These are phyloP conservation scores for Rhynchosporium agropyri DNA, from an alignment of 2,329 filamentous ascomycete species.

Conservation along the genomic window DNA sequence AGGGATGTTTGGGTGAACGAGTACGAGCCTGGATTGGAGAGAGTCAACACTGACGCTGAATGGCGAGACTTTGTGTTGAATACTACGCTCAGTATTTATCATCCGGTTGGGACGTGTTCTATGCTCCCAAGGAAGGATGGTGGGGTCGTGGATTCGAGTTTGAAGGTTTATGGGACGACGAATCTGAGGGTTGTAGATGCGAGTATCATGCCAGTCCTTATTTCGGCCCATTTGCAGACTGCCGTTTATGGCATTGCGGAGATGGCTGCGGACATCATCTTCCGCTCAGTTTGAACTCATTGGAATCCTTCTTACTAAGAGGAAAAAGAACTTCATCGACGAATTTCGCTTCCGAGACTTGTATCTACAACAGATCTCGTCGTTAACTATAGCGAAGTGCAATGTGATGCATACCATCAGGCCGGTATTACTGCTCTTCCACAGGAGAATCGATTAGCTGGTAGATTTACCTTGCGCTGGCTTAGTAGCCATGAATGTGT, in stretches of 20 bases:
- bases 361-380: no score
- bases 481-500: no score
- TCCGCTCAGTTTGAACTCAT: not conserved
- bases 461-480: no score
- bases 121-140: constrained; percentile 31
- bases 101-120: constrained; percentile 32
- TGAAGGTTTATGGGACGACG: constrained; percentile 31
- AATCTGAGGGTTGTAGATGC: constrained; percentile 34
- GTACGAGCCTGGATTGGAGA: constrained; percentile 34
- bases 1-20: constrained; percentile 29
- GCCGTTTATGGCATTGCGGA: constrained; percentile 35
- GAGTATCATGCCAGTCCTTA: constrained; percentile 33
- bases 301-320: no score
- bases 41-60: constrained; percentile 24
- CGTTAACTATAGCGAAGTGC: no score
- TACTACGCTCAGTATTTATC: constrained; percentile 27
- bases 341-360: no score
- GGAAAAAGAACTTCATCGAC: no score
- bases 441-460: no score
- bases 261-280: constrained; percentile 32
- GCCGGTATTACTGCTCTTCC: no score
- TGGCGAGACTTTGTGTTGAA: constrained; percentile 28
- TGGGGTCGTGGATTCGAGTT: constrained; percentile 32
- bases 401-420: no score
- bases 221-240: constrained; percentile 28